Conservation (phyloP, 2,329 filamentous ascomycete genomes). For the Colletotrichum acutatum region DNA sequence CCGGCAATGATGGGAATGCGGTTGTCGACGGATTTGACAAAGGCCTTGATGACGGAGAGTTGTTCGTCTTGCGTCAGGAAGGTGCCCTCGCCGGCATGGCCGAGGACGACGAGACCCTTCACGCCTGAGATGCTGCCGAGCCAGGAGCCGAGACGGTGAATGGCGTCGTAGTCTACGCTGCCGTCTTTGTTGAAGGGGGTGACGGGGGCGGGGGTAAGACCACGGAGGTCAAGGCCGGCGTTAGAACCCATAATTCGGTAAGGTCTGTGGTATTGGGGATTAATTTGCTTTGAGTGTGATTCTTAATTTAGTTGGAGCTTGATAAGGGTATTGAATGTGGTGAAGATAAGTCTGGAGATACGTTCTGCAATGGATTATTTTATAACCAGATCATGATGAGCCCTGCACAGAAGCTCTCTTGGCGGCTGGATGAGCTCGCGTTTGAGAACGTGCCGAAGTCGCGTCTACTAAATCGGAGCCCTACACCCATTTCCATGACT, state of each 20-base stretch:
- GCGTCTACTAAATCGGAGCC: neutral
- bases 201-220: conserved; percentile 61
- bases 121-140: conserved; percentile 62
- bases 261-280: neutral
- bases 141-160: conserved; percentile 64
- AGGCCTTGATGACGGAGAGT: conserved; percentile 60
- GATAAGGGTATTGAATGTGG: neutral
- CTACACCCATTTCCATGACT: neutral
- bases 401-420: neutral
- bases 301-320: neutral
- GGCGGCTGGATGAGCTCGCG: neutral
- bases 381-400: conserved; percentile 3
- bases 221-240: conserved; percentile 55
- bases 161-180: conserved; percentile 61
- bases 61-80: conserved; percentile 63
- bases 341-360: neutral
- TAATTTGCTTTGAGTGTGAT: neutral
- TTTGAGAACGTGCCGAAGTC: conserved; percentile 14
- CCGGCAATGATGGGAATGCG: conserved; percentile 63
- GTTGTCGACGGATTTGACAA: conserved; percentile 61
- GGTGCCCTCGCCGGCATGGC: conserved; percentile 65
- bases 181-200: conserved; percentile 62
- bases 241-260: conserved; percentile 39
- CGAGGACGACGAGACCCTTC: conserved; percentile 63
- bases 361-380: neutral